A percentile compares a stretch with the other conserved stretches of the same genome.
phyloP scores from a whole-genome alignment of 495 filamentous ascomycete genomes.

The Penicillium riverlandense region DNA sequence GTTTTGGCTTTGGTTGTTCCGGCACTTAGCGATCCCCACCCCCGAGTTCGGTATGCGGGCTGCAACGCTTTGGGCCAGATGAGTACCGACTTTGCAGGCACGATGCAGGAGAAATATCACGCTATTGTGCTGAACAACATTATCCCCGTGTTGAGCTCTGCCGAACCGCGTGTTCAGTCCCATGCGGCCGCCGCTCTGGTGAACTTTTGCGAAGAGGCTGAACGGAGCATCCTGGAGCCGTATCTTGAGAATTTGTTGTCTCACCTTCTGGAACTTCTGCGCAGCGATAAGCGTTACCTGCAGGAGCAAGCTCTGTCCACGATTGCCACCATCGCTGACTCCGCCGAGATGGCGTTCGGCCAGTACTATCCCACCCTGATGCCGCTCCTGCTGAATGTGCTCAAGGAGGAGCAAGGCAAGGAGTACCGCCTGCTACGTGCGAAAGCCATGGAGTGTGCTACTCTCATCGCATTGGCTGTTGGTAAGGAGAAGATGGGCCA shows the following conservation, averaged over 20 bases:
- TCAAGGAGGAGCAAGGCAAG: conserved; percentile 83
- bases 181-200: conserved; percentile 96
- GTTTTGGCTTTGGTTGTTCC: conserved; percentile 91
- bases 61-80: conserved; percentile 99
- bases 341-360: conserved; percentile 90
- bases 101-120: conserved; percentile 96
- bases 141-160: conserved; percentile 82
- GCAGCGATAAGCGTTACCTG: conserved; percentile 87
- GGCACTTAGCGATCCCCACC: conserved; percentile 83
- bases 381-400: conserved; percentile 85
- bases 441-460: conserved; percentile 99
- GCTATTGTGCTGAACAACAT: conserved; percentile 78
- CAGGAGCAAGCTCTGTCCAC: conserved; percentile 98
- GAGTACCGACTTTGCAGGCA: conserved; percentile 98
- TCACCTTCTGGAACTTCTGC: conserved; percentile 75
- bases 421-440: conserved; percentile 86
- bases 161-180: conserved; percentile 90
- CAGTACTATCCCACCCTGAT: conserved; percentile 94
- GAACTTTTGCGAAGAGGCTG: conserved; percentile 99
- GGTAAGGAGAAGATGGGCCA: conserved; percentile 84
- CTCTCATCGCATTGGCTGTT: conserved; percentile 91
- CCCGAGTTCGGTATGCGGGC: conserved; percentile 93
- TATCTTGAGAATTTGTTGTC: conserved; percentile 85
- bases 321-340: conserved; percentile 97
- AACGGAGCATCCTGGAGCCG: conserved; percentile 85